Conservation (phyloP, 2,329 filamentous ascomycete genomes). For the Paracoccidioides brasiliensis region DNA sequence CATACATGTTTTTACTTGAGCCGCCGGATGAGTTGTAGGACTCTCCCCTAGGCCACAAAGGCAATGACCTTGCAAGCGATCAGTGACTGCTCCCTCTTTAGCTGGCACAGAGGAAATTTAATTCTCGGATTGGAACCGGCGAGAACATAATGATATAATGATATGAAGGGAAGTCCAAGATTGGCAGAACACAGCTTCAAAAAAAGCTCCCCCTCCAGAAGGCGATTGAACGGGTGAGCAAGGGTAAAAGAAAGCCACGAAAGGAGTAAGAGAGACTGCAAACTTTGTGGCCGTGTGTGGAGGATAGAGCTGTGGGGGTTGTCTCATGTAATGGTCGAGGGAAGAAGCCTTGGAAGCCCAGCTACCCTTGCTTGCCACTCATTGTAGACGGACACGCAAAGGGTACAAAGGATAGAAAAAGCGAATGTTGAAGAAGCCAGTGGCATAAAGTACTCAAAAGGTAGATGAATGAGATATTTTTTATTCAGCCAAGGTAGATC, state of each 20-base stretch:
- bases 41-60: slow-evolving; percentile 6
- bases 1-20: slow-evolving; percentile 22
- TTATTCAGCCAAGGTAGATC: too few species aligned
- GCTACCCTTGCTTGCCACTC: too few species aligned
- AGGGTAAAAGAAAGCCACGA: not conserved
- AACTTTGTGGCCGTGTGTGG: not conserved
- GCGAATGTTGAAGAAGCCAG: too few species aligned
- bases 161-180: not conserved
- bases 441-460: too few species aligned
- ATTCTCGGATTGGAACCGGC: not conserved
- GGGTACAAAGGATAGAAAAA: too few species aligned
- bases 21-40: slow-evolving; percentile 11
- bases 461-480: too few species aligned
- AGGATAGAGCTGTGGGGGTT: not conserved
- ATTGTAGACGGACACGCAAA: too few species aligned
- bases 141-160: not conserved
- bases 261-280: not conserved
- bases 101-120: too few species aligned
- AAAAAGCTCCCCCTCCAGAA: not conserved
- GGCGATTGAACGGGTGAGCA: not conserved
- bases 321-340: not conserved
- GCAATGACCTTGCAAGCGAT: too few species aligned
- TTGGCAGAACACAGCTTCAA: not conserved
- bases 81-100: too few species aligned
- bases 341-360: not conserved